phyloP scores from a whole-genome alignment of 257 asterid genomes.

The Capsicum chinense region DNA sequence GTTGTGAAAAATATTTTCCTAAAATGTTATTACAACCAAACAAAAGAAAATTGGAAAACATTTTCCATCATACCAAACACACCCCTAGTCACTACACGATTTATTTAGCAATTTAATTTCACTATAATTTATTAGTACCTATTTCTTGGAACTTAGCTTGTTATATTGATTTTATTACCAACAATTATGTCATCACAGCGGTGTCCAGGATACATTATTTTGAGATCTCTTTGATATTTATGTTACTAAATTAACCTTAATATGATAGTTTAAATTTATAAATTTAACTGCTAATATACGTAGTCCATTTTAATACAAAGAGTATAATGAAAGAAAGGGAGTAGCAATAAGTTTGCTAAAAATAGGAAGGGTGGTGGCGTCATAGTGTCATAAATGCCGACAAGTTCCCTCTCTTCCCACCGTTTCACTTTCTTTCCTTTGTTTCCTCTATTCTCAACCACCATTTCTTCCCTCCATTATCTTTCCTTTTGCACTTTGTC shows the following conservation, averaged over 20 bases:
- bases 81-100: not conserved
- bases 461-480: constrained; percentile 12
- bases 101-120: not conserved
- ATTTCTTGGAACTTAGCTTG: not conserved
- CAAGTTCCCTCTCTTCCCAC: constrained; percentile 40
- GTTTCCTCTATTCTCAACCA: constrained; percentile 38
- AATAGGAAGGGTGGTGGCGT: constrained; percentile 17
- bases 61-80: too few species aligned
- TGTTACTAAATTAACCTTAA: too few species aligned
- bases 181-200: not conserved
- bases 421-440: constrained; percentile 20
- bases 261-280: too few species aligned
- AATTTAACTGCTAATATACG: too few species aligned
- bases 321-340: too few species aligned
- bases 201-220: not conserved
- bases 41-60: too few species aligned
- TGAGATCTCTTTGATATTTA: too few species aligned
- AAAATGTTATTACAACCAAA: too few species aligned
- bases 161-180: not conserved
- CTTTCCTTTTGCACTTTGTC: not conserved
- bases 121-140: not conserved
- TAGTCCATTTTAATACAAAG: too few species aligned
- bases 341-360: not conserved
- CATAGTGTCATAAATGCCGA: constrained; percentile 37
- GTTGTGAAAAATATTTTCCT: too few species aligned